Conservation (phyloP, 2,329 filamentous ascomycete species). For the Trichoderma citrinoviride region DNA sequence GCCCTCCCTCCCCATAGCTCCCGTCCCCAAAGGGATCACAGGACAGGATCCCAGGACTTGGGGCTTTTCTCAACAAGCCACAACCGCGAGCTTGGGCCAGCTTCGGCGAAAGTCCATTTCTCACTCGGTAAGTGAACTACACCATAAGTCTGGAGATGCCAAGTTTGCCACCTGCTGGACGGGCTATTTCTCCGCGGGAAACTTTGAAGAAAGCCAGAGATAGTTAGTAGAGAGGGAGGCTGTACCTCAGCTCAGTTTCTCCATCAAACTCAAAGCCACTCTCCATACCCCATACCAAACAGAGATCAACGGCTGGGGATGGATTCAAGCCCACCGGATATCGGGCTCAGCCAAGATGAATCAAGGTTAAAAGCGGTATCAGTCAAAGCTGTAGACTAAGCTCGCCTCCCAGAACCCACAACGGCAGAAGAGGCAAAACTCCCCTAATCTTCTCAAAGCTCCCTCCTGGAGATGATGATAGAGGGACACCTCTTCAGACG, state of each 20-base stretch:
- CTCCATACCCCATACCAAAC: neutral
- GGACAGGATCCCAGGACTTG: neutral
- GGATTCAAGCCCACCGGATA: too few species aligned
- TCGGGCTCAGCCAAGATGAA: neutral
- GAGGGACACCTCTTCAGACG: neutral
- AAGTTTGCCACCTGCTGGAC: neutral
- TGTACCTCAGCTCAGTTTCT: neutral
- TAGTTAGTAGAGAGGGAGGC: too few species aligned
- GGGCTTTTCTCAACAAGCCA: neutral
- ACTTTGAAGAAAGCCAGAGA: neutral
- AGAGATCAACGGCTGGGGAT: too few species aligned
- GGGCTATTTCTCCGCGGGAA: slow-evolving; percentile 8
- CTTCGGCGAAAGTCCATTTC: neutral
- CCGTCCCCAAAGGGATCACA: neutral
- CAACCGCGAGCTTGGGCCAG: neutral
- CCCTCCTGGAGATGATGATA: neutral
- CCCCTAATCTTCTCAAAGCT: too few species aligned
- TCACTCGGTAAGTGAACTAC: too few species aligned
- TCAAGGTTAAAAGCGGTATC: neutral
- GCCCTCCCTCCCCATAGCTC: neutral
- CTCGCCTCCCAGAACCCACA: too few species aligned
- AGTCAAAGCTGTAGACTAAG: too few species aligned
- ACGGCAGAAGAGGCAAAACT: too few species aligned
- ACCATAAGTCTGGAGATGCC: too few species aligned
- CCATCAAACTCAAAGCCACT: neutral